Conservation (phyloP, 2,329 filamentous ascomycete genomes). For the Nectriaceae sp. region DNA sequence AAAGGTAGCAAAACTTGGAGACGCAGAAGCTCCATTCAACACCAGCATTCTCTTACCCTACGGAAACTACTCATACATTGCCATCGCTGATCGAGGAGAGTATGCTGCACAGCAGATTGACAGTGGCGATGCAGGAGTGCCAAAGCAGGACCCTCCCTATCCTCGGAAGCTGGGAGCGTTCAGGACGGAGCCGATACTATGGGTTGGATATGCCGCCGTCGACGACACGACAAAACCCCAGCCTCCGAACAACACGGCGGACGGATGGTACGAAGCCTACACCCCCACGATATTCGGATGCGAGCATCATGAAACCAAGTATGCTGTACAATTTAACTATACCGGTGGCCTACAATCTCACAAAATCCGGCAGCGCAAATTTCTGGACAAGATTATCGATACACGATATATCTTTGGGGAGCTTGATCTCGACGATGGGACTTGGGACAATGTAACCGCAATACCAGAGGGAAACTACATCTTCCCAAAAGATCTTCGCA, state of each 20-base stretch:
- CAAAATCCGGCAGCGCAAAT: conserved; percentile 18
- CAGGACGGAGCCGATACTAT: conserved; percentile 25
- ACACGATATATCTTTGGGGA: conserved; percentile 16
- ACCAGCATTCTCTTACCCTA: conserved; percentile 18
- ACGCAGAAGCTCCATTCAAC: conserved; percentile 20
- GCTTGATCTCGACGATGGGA: conserved; percentile 16
- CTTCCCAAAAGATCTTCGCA: conserved; percentile 14
- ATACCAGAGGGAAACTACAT: conserved; percentile 22
- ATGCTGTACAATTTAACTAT: conserved; percentile 25
- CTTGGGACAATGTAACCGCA: conserved; percentile 21
- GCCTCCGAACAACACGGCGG: conserved; percentile 5
- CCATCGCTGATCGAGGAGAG: conserved; percentile 19
- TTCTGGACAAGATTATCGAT: conserved; percentile 19
- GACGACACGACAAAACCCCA: conserved; percentile 18
- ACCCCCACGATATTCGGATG: conserved; percentile 29
- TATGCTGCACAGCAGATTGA: conserved; percentile 20
- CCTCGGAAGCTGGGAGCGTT: conserved; percentile 24
- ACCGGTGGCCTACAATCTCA: conserved; percentile 21
- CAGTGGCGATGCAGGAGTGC: conserved; percentile 11
- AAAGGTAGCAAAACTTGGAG: conserved; percentile 17
- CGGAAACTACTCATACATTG: conserved; percentile 24
- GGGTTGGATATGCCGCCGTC: conserved; percentile 27
- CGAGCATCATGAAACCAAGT: conserved; percentile 24
- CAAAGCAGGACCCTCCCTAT: conserved; percentile 16
- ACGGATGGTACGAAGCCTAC: conserved; percentile 24